Percentiles rank a stretch among this genome's conserved stretches.
Evolutionary conservation across 768 basidiomycete genomes (phyloP).

Genomic region (Holtermanniella nyarrowii): DNA sequence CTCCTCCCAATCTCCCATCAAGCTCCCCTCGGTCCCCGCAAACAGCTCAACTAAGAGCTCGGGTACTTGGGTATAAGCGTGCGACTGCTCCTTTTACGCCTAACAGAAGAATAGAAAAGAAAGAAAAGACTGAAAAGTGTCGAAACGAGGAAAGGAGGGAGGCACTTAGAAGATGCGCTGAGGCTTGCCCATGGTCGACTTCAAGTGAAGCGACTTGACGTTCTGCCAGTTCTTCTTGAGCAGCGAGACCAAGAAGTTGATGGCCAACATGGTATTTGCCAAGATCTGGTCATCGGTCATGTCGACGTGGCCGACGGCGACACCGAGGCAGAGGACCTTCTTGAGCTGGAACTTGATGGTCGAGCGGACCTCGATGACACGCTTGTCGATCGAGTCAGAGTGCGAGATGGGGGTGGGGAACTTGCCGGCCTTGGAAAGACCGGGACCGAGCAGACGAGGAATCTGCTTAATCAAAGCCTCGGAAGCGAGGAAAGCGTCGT

Average conservation of each 20-base stretch:
- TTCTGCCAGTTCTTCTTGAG: constrained; percentile 60
- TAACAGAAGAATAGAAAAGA: constrained; percentile 45
- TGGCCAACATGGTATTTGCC: constrained; percentile 95
- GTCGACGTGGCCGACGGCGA: constrained; percentile 93
- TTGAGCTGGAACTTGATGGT: constrained; percentile 99
- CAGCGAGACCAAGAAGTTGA: constrained; percentile 95
- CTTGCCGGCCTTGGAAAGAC: constrained; percentile 99
- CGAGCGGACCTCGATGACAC: constrained; percentile 88
- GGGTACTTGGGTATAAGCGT: constrained; percentile 81
- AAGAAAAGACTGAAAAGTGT: constrained; percentile 1
- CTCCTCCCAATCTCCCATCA: too few species aligned
- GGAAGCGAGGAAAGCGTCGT: constrained; percentile 96
- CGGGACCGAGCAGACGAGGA: constrained; percentile 96
- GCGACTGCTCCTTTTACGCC: constrained; percentile 95
- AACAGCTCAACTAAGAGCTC: constrained; percentile 30
- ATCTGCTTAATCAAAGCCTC: constrained; percentile 99
- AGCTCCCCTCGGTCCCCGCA: constrained; percentile 39
- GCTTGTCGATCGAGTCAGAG: constrained; percentile 76
- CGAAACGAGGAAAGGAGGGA: constrained; percentile 1
- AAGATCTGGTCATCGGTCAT: constrained; percentile 97
- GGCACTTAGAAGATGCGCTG: constrained; percentile 71
- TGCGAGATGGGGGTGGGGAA: constrained; percentile 97
- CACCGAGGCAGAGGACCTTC: constrained; percentile 92
- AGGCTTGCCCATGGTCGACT: constrained; percentile 98
- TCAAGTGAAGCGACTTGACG: constrained; percentile 96